These are phyloP conservation scores for Apiotrichum porosum DNA, from an alignment of 1,284 basidiomycete genomes.

Conservation along the genomic window DNA sequence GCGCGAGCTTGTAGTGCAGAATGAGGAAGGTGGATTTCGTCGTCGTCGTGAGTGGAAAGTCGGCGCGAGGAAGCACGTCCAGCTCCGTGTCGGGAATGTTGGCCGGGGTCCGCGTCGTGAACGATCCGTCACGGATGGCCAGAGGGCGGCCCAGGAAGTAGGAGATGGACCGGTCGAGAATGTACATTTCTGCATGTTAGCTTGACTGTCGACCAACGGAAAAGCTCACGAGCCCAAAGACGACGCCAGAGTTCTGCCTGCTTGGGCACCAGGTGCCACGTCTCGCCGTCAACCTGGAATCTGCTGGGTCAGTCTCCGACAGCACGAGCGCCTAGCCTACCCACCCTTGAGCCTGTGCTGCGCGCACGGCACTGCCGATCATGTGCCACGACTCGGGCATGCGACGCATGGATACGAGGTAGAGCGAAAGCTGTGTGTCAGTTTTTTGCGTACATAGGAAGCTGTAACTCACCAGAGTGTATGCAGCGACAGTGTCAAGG, in stretches of 20 bases:
- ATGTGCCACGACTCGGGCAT: conserved; percentile 35
- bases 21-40: conserved; percentile 35
- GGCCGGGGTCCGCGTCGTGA: conserved; percentile 20
- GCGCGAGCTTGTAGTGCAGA: conserved; percentile 26
- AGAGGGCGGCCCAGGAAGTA: conserved; percentile 36
- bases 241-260: conserved; percentile 31
- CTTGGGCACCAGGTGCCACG: conserved; percentile 25
- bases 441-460: too few relatives aligned
- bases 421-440: conserved; percentile 24
- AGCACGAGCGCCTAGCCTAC: not conserved
- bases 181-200: conserved; percentile 23
- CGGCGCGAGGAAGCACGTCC: conserved; percentile 5
- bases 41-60: conserved; percentile 18
- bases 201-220: too few relatives aligned
- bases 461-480: conserved; percentile 18
- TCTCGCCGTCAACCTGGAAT: conserved; percentile 32
- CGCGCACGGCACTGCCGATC: conserved; percentile 24
- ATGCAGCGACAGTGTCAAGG: conserved; percentile 31
- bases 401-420: conserved; percentile 25
- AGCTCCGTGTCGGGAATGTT: conserved; percentile 30
- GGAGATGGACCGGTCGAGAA: conserved; percentile 31
- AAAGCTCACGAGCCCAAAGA: conserved; percentile 37
- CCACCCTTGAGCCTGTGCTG: conserved; percentile 34
- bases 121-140: conserved; percentile 29
- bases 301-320: conserved; percentile 8